Evolutionary conservation across 192 early-diverging fungal species (phyloP), one percentile per base, ranked within the genome.

Genomic region (Linnemannia zychae): DNA sequence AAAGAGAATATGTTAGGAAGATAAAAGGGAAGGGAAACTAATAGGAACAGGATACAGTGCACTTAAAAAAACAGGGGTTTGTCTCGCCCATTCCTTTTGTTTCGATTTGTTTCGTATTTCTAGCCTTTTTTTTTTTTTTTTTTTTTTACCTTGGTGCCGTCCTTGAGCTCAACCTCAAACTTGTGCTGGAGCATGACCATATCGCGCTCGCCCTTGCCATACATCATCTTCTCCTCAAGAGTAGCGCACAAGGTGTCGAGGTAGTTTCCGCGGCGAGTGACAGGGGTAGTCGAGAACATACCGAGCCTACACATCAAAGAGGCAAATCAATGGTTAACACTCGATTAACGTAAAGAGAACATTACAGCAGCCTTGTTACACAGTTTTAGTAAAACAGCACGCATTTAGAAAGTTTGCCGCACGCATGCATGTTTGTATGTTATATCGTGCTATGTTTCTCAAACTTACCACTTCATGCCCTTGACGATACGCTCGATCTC

Each of bases 181-280:
- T 93, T 93, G 93, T 99, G 98, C 89, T 99, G 98, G 86, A 99
- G 92, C 88, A 99, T 94, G 67, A 98, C 96, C 94, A 99, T 95
- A 88, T 99, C 98, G 80, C 98, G 94, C 89, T 99, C 98, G 52
- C 93, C 93, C 75, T 92, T 90, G 74, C 88, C 95, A 86, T 98
- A 99, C 91, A 97, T 96, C 94, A 98, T 97, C 90, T 97, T 98
- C 70, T 97, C 94, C 88, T 99, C 97, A 15, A 99, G 89, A 20
- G 97, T 96, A 9, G 98, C 97, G 90, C 98, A 99, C 67, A 99
- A 92, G 20, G 97, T 96, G 85, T 99, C 95, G 71, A 98, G 91
- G 74, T 92, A 93, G 76, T 92, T 97, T 65, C 95, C 96, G 57
- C 93, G 92, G 81, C 90, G 92, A 71, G 86, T 75, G 16, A 94